Base-by-base conservation (phyloP, 2,329 filamentous ascomycete species). In the Elsinoe ampelina region DNA sequence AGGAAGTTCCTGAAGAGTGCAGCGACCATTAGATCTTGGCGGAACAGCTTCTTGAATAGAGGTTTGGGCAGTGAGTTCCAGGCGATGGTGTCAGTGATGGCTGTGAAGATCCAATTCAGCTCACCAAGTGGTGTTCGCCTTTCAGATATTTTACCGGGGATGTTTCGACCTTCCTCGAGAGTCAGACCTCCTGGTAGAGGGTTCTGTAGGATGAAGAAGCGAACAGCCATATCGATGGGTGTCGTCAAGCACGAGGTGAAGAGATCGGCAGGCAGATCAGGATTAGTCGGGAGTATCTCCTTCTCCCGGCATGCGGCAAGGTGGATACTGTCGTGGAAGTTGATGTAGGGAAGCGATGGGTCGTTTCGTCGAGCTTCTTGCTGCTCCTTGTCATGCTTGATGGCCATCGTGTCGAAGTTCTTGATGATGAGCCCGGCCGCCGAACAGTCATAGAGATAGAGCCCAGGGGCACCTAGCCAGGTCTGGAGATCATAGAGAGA, bases 81-180 rank as follows among this genome's bases (percentile, higher is more conserved):
- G 0, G 93, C 93, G 65, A 98, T 98, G 1, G 92, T 97, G 69
- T 98, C 93, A 0, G 93, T 98, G 62, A 98, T 97, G 56, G 93
- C 93, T 0, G 93, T 98, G 68, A 98, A 97, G 35, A 98, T 98
- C 93, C 93, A 98, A 67, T 98, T 98, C 12, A 98, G 77, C 73
- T 98, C 93, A 60, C 93, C 93, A 34, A 98, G 79, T 7, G 93
- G 93, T 51, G 93, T 97, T 66, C 93, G 81, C 59, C 93, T 82
- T 72, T 98, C 93, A 67, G 95, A 92, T 41, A 97, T 80, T 60
- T 90, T 85, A 34, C 93, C 93, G 2, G 92, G 91, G 15, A 98
- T 86, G 65, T 89, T 88, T 70, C 89, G 87, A 41, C 92, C 91
- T 63, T 92, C 82, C 59, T 93, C 88, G 3, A 92, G 82, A 1